Percentiles rank a stretch among this genome's conserved stretches.
These are phyloP conservation scores for apple (Malus domestica) DNA, from an alignment of 306 rosid species.

Conservation along the genomic window DNA sequence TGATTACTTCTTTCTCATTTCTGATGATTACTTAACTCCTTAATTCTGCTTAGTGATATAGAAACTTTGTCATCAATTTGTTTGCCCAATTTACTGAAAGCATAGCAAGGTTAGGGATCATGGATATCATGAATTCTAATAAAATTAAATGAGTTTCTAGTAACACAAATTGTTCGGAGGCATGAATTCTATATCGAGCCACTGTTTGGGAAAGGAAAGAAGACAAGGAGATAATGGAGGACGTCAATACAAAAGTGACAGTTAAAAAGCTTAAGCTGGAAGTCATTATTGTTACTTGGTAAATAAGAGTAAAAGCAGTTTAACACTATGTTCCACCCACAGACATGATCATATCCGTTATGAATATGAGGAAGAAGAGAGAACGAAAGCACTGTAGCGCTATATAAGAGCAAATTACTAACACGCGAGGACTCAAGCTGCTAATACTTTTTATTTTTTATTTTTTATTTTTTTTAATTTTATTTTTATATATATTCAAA, in stretches of 20 bases:
- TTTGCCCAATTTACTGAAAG: conserved; percentile 12
- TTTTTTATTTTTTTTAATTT: no score
- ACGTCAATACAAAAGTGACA: conserved; percentile 4
- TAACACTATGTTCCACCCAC: conserved; percentile 27
- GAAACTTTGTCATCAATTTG: neutral
- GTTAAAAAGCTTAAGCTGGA: conserved; percentile 15
- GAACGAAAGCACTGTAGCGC: neutral
- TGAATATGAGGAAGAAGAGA: neutral
- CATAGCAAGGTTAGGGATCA: neutral
- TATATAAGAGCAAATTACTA: neutral
- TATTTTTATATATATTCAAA: neutral
- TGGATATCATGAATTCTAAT: neutral
- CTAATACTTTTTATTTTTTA: neutral
- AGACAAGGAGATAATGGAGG: conserved; percentile 5
- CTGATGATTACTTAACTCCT: conserved; percentile 5
- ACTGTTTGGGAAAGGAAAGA: neutral
- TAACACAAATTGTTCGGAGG: conserved; percentile 7
- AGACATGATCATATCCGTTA: conserved; percentile 27
- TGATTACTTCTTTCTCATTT: conserved; percentile 12
- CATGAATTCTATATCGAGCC: neutral
- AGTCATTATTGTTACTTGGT: conserved; percentile 26
- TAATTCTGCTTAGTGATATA: neutral
- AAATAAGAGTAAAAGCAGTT: conserved; percentile 12
- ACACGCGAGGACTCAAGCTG: neutral
- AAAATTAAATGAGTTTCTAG: neutral